Percentiles rank a stretch among this genome's conserved stretches.
These are phyloP conservation scores for Colletotrichum costaricense DNA, from an alignment of 2,329 filamentous ascomycete species.

Conservation along the genomic window DNA sequence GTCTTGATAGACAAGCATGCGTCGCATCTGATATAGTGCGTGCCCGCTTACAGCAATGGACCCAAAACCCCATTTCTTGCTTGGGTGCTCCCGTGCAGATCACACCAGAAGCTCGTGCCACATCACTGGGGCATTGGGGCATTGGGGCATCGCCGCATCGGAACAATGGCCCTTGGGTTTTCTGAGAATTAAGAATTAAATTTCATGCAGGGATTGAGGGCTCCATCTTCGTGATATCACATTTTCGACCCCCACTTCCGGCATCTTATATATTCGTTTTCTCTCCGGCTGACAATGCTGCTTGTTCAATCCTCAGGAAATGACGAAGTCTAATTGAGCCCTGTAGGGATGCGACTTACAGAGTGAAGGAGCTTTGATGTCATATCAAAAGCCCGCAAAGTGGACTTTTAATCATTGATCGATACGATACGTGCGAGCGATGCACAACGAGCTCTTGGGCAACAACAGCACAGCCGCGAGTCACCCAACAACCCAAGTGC, in stretches of 20 bases:
- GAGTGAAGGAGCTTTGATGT: neutral
- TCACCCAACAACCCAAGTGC: neutral
- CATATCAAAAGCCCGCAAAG: neutral
- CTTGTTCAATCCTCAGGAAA: neutral
- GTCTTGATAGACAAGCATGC: neutral
- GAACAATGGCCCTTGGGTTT: conserved; percentile 25
- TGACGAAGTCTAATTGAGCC: neutral
- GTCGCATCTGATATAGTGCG: neutral
- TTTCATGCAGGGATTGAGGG: conserved; percentile 22
- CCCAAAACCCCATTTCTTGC: conserved; percentile 20
- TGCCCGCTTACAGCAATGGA: conserved; percentile 11
- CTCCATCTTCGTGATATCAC: conserved; percentile 19
- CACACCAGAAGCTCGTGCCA: conserved; percentile 30
- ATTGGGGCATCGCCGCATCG: neutral
- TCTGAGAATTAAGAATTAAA: conserved; percentile 4
- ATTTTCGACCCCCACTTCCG: conserved; percentile 22
- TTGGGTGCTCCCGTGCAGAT: conserved; percentile 33
- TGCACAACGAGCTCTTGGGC: neutral
- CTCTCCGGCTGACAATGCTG: neutral
- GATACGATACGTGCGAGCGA: neutral
- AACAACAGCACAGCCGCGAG: neutral
- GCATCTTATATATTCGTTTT: neutral
- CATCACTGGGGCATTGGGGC: conserved; percentile 9
- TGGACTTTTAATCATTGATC: too few species aligned
- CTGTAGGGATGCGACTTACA: neutral